phyloP scores from a whole-genome alignment of 2,329 filamentous ascomycete genomes.

The Aurifilum marmelostoma region DNA sequence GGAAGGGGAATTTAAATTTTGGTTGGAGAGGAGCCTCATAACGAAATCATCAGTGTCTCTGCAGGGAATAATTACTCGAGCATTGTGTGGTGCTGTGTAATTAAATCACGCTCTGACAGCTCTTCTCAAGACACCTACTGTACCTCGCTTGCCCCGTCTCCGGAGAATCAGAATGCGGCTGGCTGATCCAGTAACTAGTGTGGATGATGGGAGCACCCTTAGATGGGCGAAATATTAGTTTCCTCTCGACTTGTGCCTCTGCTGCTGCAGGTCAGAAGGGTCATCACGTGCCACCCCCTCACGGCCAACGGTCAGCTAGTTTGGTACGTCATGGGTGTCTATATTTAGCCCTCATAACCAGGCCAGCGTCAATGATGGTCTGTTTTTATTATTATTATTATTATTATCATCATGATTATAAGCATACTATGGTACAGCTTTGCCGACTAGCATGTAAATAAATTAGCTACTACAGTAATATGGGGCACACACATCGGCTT shows the following conservation, averaged over 20 bases:
- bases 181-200: neutral
- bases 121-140: neutral
- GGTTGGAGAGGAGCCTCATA: neutral
- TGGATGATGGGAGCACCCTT: no score
- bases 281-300: neutral
- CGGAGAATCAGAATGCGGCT: neutral
- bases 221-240: no score
- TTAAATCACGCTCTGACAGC: neutral
- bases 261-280: neutral
- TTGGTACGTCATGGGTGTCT: neutral
- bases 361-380: neutral
- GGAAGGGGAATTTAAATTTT: no score
- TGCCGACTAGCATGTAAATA: neutral
- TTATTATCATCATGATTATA: no score
- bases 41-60: neutral
- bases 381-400: no score
- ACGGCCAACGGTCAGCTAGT: neutral
- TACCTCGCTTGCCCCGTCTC: neutral
- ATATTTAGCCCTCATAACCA: neutral
- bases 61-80: no score
- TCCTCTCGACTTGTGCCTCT: no score
- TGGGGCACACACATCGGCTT: no score
- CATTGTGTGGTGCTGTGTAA: no score
- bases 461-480: no score
- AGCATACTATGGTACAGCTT: neutral